Evolutionary conservation across 305 asterid genomes (phyloP).

Genomic region (Plantago coronopus): DNA sequence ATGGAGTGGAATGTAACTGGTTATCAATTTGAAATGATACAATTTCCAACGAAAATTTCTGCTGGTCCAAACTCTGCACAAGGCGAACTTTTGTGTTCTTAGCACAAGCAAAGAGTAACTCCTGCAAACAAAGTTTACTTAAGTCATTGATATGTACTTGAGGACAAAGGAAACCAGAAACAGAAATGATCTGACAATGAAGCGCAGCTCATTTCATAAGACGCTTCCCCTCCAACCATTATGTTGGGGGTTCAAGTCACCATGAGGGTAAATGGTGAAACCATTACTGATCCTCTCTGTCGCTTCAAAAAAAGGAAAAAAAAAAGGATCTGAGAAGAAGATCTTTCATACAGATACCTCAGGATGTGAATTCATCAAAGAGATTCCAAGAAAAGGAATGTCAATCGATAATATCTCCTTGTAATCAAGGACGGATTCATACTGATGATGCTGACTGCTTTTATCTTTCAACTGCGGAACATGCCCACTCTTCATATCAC

Average conservation of each 20-base stretch:
- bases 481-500: constrained; percentile 60
- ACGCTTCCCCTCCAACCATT: no score
- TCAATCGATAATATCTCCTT: constrained; percentile 63
- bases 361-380: constrained; percentile 77
- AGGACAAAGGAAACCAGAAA: neutral
- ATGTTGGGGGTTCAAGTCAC: no score
- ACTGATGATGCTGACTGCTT: constrained; percentile 46
- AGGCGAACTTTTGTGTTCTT: constrained; percentile 58
- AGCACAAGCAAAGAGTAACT: constrained; percentile 83
- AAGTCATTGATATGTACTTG: constrained; percentile 5
- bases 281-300: no score
- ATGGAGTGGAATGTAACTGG: constrained; percentile 68
- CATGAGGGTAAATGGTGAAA: no score
- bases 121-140: constrained; percentile 48
- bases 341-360: constrained; percentile 54
- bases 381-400: constrained; percentile 85
- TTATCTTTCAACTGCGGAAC: constrained; percentile 49
- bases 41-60: constrained; percentile 68
- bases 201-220: no score
- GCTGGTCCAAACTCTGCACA: constrained; percentile 76
- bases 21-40: constrained; percentile 84
- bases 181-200: constrained; percentile 6
- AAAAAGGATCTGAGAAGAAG: no score
- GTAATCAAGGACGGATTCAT: constrained; percentile 45
- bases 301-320: no score